These are phyloP conservation scores for Bombardia bombarda DNA, from an alignment of 495 filamentous ascomycete species.

Conservation along the genomic window DNA sequence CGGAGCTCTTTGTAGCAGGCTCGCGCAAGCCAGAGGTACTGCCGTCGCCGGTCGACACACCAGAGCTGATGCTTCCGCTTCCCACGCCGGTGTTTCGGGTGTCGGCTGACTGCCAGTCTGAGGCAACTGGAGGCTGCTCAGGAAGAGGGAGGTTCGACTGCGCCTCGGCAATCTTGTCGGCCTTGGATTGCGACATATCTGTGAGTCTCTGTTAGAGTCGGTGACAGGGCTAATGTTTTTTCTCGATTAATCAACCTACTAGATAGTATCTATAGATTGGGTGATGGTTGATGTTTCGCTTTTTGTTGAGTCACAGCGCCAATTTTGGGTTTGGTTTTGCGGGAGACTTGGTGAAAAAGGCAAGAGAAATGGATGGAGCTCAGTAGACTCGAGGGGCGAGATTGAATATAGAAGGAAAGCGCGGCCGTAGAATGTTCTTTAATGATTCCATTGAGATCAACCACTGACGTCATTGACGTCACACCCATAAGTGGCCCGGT, in stretches of 20 bases:
- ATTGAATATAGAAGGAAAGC: too few relatives aligned
- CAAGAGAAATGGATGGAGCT: too few relatives aligned
- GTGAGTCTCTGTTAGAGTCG: not conserved
- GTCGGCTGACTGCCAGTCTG: conserved; percentile 69
- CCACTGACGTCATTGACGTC: not conserved
- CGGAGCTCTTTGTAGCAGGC: conserved; percentile 50
- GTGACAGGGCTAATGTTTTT: not conserved
- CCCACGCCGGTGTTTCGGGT: conserved; percentile 59
- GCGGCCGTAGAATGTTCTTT: not conserved
- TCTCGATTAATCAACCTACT: not conserved
- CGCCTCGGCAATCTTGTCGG: conserved; percentile 53
- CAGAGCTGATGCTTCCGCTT: conserved; percentile 44
- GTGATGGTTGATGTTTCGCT: too few relatives aligned
- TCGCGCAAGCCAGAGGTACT: conserved; percentile 49
- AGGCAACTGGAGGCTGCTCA: conserved; percentile 61
- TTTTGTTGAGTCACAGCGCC: too few relatives aligned
- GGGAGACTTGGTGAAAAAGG: too few relatives aligned
- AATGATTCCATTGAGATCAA: not conserved
- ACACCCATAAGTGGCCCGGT: too few relatives aligned
- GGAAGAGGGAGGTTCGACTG: conserved; percentile 70
- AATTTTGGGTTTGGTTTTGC: too few relatives aligned
- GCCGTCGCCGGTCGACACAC: conserved; percentile 45
- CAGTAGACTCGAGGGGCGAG: too few relatives aligned
- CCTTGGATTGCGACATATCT: conserved; percentile 43
- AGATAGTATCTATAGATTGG: too few relatives aligned